Percentiles rank a stretch among this genome's conserved stretches.
These are phyloP conservation scores for Macrocybe sp. DNA, from an alignment of 1,284 basidiomycete genomes.

Conservation along the genomic window DNA sequence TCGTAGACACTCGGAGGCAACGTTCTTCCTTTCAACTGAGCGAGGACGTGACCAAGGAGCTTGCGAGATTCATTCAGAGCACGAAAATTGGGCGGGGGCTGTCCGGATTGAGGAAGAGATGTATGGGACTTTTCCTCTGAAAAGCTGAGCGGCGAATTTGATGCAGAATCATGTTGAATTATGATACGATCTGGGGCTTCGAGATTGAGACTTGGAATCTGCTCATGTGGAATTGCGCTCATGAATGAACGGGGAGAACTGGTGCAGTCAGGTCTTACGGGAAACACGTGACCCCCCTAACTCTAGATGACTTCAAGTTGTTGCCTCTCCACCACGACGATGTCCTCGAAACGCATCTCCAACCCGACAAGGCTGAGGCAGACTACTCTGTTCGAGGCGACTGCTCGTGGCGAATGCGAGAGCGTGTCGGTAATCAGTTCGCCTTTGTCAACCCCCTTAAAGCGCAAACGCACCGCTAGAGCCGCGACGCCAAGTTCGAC, in stretches of 20 bases:
- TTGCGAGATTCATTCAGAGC: slow-evolving; percentile 55
- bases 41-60: slow-evolving; percentile 51
- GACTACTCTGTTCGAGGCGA: slow-evolving; percentile 18
- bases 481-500: neutral
- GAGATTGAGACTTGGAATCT: no score
- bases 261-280: no score
- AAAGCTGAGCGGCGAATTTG: no score
- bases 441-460: no score
- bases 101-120: slow-evolving; percentile 9
- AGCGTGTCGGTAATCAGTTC: no score
- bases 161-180: no score
- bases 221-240: no score
- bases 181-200: no score
- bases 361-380: slow-evolving; percentile 21
- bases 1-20: slow-evolving; percentile 49
- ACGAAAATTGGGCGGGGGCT: neutral
- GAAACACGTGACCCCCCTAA: no score
- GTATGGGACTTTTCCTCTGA: neutral
- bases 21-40: slow-evolving; percentile 47
- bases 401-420: no score
- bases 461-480: neutral
- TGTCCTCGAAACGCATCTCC: slow-evolving; percentile 11
- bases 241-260: no score
- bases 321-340: neutral
- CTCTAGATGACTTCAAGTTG: neutral